Conservation (phyloP, 164 flowering plant species). For the Vitis labrusca region DNA sequence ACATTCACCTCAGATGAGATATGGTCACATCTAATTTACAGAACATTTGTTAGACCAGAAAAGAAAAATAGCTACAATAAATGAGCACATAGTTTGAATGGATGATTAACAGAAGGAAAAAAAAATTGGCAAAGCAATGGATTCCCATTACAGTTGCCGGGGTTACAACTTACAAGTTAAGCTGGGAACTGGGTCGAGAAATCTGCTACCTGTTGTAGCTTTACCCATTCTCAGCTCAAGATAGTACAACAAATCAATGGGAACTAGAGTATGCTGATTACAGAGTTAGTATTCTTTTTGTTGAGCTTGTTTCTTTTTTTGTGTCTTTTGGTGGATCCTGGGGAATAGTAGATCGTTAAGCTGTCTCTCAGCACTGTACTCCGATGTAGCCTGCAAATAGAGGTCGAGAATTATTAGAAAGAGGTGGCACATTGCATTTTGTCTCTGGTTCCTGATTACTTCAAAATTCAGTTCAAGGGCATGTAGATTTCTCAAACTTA, state of each 20-base stretch:
- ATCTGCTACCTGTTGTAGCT: too few relatives aligned
- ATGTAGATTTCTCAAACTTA: too few relatives aligned
- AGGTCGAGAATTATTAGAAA: not conserved
- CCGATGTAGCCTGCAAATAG: conserved; percentile 78
- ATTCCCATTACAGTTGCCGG: conserved; percentile 4
- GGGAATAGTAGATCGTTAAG: conserved; percentile 79
- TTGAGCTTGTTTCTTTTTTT: conserved; percentile 52
- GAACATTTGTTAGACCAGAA: not conserved
- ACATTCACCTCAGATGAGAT: not conserved
- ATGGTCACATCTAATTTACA: not conserved
- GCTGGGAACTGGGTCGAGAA: not conserved
- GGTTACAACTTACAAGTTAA: not conserved
- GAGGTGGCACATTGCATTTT: not conserved
- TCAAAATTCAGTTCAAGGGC: too few relatives aligned
- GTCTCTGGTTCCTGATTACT: too few relatives aligned
- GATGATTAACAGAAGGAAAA: not conserved
- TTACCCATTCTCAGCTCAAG: conserved; percentile 11
- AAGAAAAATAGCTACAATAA: not conserved
- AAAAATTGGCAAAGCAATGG: conserved; percentile 1
- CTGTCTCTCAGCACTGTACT: conserved; percentile 81
- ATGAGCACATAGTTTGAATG: not conserved
- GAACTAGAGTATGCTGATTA: conserved; percentile 6
- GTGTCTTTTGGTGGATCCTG: conserved; percentile 43
- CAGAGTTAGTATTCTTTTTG: conserved; percentile 41
- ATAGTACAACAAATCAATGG: conserved; percentile 14